A percentile compares a stretch with the other conserved stretches of the same genome.
Evolutionary conservation across 2,329 filamentous ascomycete genomes (phyloP).

Genomic region (Pseudocercospora fuligena): DNA sequence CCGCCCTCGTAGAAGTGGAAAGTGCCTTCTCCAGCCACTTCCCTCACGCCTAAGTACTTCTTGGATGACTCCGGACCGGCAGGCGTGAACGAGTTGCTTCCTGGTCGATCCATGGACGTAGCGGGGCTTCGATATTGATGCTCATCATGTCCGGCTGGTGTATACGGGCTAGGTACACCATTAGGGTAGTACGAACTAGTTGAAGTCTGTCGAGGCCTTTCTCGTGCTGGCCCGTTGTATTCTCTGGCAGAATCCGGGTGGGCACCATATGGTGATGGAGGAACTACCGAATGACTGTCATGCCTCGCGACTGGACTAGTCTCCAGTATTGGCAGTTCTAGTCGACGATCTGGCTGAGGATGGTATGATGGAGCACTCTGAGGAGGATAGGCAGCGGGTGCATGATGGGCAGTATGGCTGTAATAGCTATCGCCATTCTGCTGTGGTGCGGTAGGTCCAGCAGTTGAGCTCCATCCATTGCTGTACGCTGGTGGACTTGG

Average conservation of each 20-base stretch:
- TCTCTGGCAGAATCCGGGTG: constrained; percentile 31
- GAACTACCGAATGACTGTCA: constrained; percentile 26
- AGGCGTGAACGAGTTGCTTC: constrained; percentile 24
- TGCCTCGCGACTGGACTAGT: constrained; percentile 35
- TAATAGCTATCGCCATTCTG: constrained; percentile 29
- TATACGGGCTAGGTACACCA: constrained; percentile 35
- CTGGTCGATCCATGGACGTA: constrained; percentile 24
- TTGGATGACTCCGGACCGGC: constrained; percentile 33
- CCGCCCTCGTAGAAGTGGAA: constrained; percentile 42
- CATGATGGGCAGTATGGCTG: constrained; percentile 27
- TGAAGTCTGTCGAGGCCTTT: constrained; percentile 30
- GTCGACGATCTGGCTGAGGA: constrained; percentile 23
- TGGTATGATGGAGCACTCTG: constrained; percentile 27
- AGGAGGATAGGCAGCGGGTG: constrained; percentile 30
- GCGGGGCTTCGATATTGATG: constrained; percentile 28
- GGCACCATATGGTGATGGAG: constrained; percentile 32
- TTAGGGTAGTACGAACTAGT: constrained; percentile 32
- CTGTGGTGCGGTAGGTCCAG: constrained; percentile 23
- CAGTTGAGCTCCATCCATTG: constrained; percentile 23
- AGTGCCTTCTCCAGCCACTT: constrained; percentile 37
- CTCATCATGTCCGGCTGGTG: constrained; percentile 28
- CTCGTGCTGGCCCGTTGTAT: constrained; percentile 27
- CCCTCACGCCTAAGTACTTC: constrained; percentile 40
- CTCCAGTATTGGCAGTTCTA: constrained; percentile 39
- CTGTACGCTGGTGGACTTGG: constrained; percentile 21